A percentile compares a stretch with the other conserved stretches of the same genome.
These are phyloP conservation scores for Gnetum montanum DNA, from an alignment of 75 land plant species.

Conservation along the genomic window DNA sequence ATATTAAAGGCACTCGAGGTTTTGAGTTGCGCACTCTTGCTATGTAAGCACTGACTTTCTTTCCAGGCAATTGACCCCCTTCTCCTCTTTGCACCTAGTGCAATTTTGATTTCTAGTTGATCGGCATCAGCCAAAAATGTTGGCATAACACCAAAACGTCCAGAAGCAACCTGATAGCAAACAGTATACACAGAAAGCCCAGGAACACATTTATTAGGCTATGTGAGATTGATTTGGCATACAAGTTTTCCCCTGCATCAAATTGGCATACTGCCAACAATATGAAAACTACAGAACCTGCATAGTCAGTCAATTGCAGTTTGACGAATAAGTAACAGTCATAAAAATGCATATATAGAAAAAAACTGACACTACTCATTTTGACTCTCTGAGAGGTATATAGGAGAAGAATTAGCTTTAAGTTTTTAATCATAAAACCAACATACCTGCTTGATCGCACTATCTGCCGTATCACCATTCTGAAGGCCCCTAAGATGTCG, in stretches of 20 bases:
- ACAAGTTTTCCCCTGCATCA: no score
- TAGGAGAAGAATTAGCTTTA: no score
- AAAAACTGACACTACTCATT: no score
- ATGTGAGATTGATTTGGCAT: no score
- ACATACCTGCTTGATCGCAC: slow-evolving; percentile 93
- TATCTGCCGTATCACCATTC: slow-evolving; percentile 96
- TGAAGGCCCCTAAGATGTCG: slow-evolving; percentile 96
- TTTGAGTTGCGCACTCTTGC: slow-evolving; percentile 85
- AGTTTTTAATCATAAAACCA: no score
- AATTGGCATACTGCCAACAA: no score
- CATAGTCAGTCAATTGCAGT: no score
- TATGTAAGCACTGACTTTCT: slow-evolving; percentile 96
- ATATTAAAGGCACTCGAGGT: slow-evolving; percentile 93
- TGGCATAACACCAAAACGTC: slow-evolving; percentile 96
- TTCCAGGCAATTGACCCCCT: slow-evolving; percentile 99
- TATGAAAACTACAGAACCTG: no score
- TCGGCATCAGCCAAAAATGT: slow-evolving; percentile 91
- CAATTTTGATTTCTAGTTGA: slow-evolving; percentile 97
- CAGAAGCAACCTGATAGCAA: slow-evolving; percentile 80
- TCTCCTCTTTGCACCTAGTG: slow-evolving; percentile 98
- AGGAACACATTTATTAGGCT: no score
- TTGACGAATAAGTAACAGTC: no score
- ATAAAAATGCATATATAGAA: no score
- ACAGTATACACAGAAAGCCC: not conserved
- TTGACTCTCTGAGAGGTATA: no score